These are phyloP conservation scores for Cenchrus americanus DNA, from an alignment of 176 grass and related monocot species.

Conservation along the genomic window DNA sequence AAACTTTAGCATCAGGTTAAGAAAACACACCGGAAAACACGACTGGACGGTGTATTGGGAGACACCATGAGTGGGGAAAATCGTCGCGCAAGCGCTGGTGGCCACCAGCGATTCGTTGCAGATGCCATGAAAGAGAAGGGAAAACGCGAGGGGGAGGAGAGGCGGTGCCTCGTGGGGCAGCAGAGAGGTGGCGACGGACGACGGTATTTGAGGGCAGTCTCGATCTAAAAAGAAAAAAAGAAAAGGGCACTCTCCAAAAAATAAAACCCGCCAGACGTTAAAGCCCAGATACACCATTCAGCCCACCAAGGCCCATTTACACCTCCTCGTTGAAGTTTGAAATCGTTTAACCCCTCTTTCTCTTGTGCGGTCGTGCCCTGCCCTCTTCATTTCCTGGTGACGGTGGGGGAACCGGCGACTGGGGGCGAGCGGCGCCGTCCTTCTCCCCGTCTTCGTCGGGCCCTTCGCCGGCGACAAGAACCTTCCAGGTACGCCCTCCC, in stretches of 20 bases:
- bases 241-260: no score
- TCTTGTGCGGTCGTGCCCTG: background rate
- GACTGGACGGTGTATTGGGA: no score
- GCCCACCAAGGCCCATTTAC: no score
- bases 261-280: no score
- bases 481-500: background rate
- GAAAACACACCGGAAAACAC: background rate
- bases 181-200: no score
- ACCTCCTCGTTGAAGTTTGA: background rate
- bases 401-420: no score
- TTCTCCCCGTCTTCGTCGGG: background rate
- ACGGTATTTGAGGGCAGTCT: no score
- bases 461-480: constrained; percentile 1
- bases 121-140: background rate
- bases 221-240: no score
- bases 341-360: background rate
- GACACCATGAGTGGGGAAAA: background rate
- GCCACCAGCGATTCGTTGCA: background rate
- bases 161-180: background rate
- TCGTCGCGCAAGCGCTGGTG: background rate
- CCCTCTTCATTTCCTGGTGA: background rate
- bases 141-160: background rate
- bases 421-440: background rate
- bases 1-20: background rate
- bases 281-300: no score